phyloP scores from a whole-genome alignment of 768 basidiomycete species.

The Kwoniella bestiolae region DNA sequence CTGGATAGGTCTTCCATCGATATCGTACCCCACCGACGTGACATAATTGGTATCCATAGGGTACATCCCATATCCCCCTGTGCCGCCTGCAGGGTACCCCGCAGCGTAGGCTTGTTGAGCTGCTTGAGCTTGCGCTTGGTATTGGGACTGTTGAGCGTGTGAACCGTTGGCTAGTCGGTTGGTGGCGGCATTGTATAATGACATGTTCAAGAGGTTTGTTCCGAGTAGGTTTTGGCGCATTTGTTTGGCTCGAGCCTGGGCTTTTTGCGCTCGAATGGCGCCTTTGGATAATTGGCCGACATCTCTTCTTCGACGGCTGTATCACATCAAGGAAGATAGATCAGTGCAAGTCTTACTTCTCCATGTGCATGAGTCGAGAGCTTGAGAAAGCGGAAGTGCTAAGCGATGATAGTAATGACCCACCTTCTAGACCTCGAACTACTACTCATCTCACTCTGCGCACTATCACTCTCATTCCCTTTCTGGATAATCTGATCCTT shows the following conservation, averaged over 20 bases:
- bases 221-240: slow-evolving; percentile 55
- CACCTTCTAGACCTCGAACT: slow-evolving; percentile 33
- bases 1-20: slow-evolving; percentile 31
- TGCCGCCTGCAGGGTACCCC: background rate
- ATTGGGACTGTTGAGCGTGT: slow-evolving; percentile 4
- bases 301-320: slow-evolving; percentile 41
- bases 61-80: slow-evolving; percentile 2
- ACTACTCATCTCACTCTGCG: slow-evolving; percentile 21
- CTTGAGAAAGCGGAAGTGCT: background rate
- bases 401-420: background rate
- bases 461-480: slow-evolving; percentile 32
- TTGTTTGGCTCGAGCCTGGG: slow-evolving; percentile 48
- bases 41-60: slow-evolving; percentile 3
- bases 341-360: background rate
- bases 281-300: slow-evolving; percentile 56
- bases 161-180: slow-evolving; percentile 12
- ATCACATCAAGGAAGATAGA: background rate
- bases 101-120: background rate
- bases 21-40: slow-evolving; percentile 39
- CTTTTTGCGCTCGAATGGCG: slow-evolving; percentile 52
- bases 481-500: slow-evolving; percentile 45
- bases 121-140: background rate
- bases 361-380: too few relatives aligned
- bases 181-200: slow-evolving; percentile 37
- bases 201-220: slow-evolving; percentile 44